Evolutionary conservation across 2,329 filamentous ascomycete genomes (phyloP).

Genomic region (Trichophyton rubrum): DNA sequence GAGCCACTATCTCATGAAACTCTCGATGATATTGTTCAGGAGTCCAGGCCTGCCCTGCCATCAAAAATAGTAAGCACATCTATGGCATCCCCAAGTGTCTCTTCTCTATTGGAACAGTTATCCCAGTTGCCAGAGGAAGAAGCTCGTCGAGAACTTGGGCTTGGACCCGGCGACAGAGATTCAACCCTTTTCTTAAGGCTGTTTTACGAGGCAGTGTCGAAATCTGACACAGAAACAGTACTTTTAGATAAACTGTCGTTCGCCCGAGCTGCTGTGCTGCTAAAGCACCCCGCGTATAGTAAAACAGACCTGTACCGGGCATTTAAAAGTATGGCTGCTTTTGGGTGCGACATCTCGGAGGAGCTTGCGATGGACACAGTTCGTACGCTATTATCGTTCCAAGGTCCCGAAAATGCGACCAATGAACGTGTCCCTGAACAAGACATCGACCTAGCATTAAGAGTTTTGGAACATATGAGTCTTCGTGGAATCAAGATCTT

Average conservation of each 20-base stretch:
- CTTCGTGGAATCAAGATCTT: constrained; percentile 31
- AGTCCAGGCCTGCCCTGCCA: not conserved
- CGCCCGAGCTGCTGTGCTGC: constrained; percentile 25
- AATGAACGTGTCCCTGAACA: constrained; percentile 15
- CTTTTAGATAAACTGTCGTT: constrained; percentile 24
- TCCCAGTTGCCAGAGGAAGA: constrained; percentile 21
- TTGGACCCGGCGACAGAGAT: constrained; percentile 23
- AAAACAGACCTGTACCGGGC: constrained; percentile 22
- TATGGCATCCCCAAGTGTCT: constrained; percentile 3
- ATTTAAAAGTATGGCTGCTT: constrained; percentile 25
- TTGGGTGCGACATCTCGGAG: constrained; percentile 25
- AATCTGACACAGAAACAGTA: constrained; percentile 20
- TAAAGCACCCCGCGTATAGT: constrained; percentile 30
- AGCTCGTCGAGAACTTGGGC: constrained; percentile 26
- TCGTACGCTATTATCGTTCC: constrained; percentile 23
- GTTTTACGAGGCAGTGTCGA: constrained; percentile 26
- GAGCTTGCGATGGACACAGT: constrained; percentile 26
- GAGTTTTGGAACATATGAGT: constrained; percentile 32
- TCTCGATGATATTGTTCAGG: not conserved
- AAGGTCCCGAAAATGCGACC: constrained; percentile 12
- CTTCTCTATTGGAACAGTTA: constrained; percentile 20
- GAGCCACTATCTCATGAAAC: not conserved
- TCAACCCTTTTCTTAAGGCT: constrained; percentile 34
- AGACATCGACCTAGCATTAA: constrained; percentile 27
- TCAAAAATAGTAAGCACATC: constrained; percentile 1